phyloP scores from a whole-genome alignment of 225 moss, liverwort and hornwort species.

The Physcomitrium patens region DNA sequence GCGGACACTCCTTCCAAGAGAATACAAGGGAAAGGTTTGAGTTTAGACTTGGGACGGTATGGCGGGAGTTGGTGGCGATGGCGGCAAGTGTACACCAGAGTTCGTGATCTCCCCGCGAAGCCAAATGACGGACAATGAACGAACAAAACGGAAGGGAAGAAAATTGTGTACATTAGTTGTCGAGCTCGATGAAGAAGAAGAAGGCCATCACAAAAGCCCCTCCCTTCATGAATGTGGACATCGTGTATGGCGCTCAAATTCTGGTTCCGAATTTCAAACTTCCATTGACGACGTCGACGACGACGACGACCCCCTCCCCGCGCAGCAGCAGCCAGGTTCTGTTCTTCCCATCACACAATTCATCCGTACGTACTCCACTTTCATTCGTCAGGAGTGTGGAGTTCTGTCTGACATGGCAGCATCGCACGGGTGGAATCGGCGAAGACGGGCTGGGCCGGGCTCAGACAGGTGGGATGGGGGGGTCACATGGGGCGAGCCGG shows the following conservation, averaged over 20 bases:
- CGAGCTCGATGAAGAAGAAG: conserved; percentile 42
- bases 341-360: not conserved
- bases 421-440: not conserved
- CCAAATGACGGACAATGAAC: not conserved
- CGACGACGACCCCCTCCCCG: conserved; percentile 28
- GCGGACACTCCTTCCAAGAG: not conserved
- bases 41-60: conserved; percentile 2
- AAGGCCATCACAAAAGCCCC: conserved; percentile 28
- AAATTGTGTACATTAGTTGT: not conserved
- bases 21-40: not conserved
- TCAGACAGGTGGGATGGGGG: not conserved
- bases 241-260: conserved; percentile 38
- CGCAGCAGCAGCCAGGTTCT: conserved; percentile 6
- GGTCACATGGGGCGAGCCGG: not conserved
- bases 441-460: not conserved
- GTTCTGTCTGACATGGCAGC: not conserved
- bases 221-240: not conserved
- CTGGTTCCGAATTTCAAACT: conserved; percentile 39
- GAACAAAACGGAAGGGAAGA: not conserved
- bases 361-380: not conserved
- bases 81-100: conserved; percentile 26
- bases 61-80: conserved; percentile 42
- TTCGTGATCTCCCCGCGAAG: conserved; percentile 18
- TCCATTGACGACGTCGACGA: conserved; percentile 17
- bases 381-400: not conserved